Base-by-base conservation (phyloP, 805 yeast species). In the Candida awuae region DNA sequence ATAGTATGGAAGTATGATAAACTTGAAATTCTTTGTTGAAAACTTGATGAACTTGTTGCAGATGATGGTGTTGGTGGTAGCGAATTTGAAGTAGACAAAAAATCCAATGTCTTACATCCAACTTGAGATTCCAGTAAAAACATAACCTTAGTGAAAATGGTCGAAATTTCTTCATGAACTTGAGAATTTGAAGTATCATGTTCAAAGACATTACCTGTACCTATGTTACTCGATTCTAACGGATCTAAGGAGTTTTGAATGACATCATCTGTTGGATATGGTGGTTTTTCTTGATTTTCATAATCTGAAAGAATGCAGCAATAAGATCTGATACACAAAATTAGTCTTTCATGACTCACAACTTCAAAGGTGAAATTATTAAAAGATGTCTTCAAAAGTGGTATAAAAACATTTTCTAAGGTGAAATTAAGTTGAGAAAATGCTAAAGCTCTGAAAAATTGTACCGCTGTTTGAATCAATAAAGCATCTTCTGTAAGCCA, bases 371-470 rank as follows among this genome's bases (percentile, higher is more conserved):
- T 61, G 2, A 63, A 43, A 0, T 82, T 80, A 51, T 71, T 76
- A 50, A 78, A 80, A 6, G 82, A 70, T 1, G 67, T 58, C 41
- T 72, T 75, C 43, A 90, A 64, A 34, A 90, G 58, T 10, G 87
- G 90, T 29, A 82, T 62, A 10, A 92, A 60, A 4, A 84, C 76
- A 49, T 81, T 83, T 49, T 88, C 97, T 47, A 90, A 62, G 0
- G 84, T 73, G 51, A 82, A 82, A 51, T 81, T 87, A 43, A 83
- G 73, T 46, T 86, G 86, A 17, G 83, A 77, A 49, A 68, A 82
- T 0, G 95, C 95, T 29, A 84, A 71, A 1, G 83, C 73, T 14
- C 95, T 71, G n/a, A 87, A 64, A 13, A 84, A 67, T 47, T 83
- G 86, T 1, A 83, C 77, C 16, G 86, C 59, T 0, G 92, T 78